phyloP scores from a whole-genome alignment of 2,329 filamentous ascomycete genomes.

The Calonectria multiphialidica region DNA sequence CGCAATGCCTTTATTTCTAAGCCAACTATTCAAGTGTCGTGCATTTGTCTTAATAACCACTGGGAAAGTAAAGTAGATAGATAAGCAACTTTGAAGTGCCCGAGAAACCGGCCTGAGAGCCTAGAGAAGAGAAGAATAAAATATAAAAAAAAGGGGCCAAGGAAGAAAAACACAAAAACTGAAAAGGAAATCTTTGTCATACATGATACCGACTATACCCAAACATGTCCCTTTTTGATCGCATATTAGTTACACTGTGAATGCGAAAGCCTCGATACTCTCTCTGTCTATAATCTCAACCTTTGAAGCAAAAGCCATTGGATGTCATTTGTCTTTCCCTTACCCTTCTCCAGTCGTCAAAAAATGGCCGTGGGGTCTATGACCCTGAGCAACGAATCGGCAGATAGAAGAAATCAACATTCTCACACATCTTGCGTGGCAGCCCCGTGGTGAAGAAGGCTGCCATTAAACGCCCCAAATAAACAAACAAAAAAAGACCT shows the following conservation, averaged over 20 bases:
- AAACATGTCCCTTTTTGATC: constrained; percentile 49
- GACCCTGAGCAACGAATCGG: constrained; percentile 41
- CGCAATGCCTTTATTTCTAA: constrained; percentile 7
- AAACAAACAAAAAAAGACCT: constrained; percentile 32
- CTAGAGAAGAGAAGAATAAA: constrained; percentile 35
- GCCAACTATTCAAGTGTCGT: not conserved
- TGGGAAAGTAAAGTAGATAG: constrained; percentile 25
- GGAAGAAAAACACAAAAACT: constrained; percentile 36
- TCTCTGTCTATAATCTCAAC: constrained; percentile 53
- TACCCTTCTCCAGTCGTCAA: constrained; percentile 36
- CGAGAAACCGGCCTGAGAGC: constrained; percentile 31
- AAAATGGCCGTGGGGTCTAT: constrained; percentile 38
- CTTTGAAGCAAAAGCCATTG: constrained; percentile 46
- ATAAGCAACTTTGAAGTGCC: constrained; percentile 35
- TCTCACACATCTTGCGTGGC: constrained; percentile 32
- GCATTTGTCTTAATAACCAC: constrained; percentile 19
- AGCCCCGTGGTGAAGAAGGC: constrained; percentile 19
- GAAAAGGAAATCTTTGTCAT: constrained; percentile 47
- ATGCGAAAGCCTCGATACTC: constrained; percentile 43
- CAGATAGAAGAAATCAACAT: constrained; percentile 35
- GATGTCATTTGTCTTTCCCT: constrained; percentile 42
- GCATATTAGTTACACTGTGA: constrained; percentile 53
- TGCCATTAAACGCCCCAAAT: constrained; percentile 37
- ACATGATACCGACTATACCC: constrained; percentile 49
- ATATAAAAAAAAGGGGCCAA: constrained; percentile 17